Evolutionary conservation across 2,329 filamentous ascomycete genomes (phyloP).

Genomic region (Anthostomella pinea): DNA sequence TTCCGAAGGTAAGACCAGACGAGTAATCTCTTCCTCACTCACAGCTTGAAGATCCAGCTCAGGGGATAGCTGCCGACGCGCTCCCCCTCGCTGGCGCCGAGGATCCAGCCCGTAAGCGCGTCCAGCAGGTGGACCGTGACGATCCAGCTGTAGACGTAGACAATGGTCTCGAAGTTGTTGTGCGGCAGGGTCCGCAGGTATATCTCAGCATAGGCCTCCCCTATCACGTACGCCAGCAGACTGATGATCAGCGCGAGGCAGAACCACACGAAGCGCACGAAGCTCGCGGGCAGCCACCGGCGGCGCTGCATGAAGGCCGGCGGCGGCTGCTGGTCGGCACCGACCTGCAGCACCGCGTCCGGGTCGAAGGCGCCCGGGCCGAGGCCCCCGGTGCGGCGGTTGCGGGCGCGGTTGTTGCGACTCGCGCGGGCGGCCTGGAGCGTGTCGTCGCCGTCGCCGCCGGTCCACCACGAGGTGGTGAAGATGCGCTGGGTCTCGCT

Average conservation of each 20-base stretch:
- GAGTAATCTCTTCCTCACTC: too few species aligned
- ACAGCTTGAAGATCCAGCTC: conserved; percentile 70
- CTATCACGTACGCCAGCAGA: conserved; percentile 63
- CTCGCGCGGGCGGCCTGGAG: too few species aligned
- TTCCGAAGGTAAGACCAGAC: too few species aligned
- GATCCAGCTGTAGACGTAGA: conserved; percentile 71
- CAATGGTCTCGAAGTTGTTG: conserved; percentile 62
- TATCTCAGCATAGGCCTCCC: conserved; percentile 67
- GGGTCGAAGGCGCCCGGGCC: conserved; percentile 38
- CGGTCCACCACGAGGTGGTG: conserved; percentile 63
- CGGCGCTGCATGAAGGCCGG: conserved; percentile 43
- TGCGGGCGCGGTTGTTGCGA: conserved; percentile 36
- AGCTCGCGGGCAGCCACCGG: conserved; percentile 62
- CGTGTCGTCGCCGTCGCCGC: conserved; percentile 49
- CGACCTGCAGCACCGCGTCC: conserved; percentile 27
- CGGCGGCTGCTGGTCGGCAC: conserved; percentile 22
- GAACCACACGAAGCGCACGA: conserved; percentile 68
- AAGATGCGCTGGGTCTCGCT: conserved; percentile 68
- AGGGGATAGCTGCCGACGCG: conserved; percentile 68
- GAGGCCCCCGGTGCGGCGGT: conserved; percentile 37
- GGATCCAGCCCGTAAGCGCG: conserved; percentile 62
- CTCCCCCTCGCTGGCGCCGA: conserved; percentile 64
- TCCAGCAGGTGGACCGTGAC: conserved; percentile 64
- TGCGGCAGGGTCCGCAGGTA: conserved; percentile 66
- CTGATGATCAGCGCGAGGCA: conserved; percentile 61